Evolutionary conservation across 805 yeast species (phyloP), one percentile per base, ranked within the genome.

Genomic region (Starmerella lactis-condensi): DNA sequence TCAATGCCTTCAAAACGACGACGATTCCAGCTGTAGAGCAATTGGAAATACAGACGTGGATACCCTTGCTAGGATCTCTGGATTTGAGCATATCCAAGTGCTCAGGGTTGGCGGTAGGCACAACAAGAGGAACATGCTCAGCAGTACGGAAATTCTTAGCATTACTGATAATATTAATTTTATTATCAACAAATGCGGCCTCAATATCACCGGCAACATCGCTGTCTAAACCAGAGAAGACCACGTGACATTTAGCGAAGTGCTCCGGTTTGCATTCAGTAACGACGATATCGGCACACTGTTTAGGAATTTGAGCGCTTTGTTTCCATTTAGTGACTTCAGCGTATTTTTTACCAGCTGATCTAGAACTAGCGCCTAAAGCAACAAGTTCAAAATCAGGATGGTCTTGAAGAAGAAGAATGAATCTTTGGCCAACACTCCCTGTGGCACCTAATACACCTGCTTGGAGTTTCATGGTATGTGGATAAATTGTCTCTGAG

Each of bases 361-460:
- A 81, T 52, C 96, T 70, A 13, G 79, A 48, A 14, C 94, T 79
- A 4, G 98, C 98, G 44, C 98, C 98, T 33, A 89, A 61, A 6
- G 71, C 89, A 35, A 67, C 64, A 27, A 89, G 57, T 53, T 81
- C 81, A 47, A 89, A 82, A 38, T 79, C 79, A 17, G 96, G 96
- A 52, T 89, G 95, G 39, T 76, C 60, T 2, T 82, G 67, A 40
- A 89, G 62, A 29, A 89, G 61, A 29, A 85, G 61, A 38, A 89
- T 83, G 53, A 89, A 89, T 45, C 96, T 68, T 57, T 89, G 98
- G 35, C 98, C 98, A 23, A 89, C 98, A 26, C 92, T 73, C 32
- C 98, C 98, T 9, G 98, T 85, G 43, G 96, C 96, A 30, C 98
- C 98, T 39, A 85, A 64, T 45, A 89, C 95, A 61, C 98, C 98